These are phyloP conservation scores for Veloboletus limbatus DNA, from an alignment of 1,284 basidiomycete genomes.

Conservation along the genomic window DNA sequence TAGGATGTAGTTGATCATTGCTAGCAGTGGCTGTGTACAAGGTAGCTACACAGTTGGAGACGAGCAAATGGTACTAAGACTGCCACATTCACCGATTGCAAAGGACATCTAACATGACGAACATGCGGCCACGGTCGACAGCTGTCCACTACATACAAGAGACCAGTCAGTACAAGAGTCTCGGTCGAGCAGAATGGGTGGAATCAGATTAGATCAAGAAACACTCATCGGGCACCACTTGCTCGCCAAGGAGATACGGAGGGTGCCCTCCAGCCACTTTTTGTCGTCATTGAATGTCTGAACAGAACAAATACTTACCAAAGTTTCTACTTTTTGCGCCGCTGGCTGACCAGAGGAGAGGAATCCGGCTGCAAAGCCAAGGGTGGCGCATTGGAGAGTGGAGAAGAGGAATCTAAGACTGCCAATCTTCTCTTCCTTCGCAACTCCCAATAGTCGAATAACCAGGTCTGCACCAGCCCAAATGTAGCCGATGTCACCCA, in stretches of 20 bases:
- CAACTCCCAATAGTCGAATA: constrained; percentile 64
- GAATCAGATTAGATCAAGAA: constrained; percentile 89
- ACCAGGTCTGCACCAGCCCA: constrained; percentile 76
- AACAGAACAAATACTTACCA: constrained; percentile 13
- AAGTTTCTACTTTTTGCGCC: constrained; percentile 15
- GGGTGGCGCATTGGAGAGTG: background rate
- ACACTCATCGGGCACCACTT: constrained; percentile 51
- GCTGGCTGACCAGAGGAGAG: background rate
- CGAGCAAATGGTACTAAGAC: background rate
- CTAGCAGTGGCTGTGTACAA: constrained; percentile 31
- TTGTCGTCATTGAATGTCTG: constrained; percentile 56
- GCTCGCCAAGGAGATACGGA: constrained; percentile 27
- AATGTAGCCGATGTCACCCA: constrained; percentile 83
- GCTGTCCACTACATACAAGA: background rate
- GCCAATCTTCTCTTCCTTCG: constrained; percentile 39
- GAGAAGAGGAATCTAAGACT: constrained; percentile 1
- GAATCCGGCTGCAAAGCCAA: constrained; percentile 1
- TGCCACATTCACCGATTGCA: background rate
- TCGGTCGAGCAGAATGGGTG: background rate
- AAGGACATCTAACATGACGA: background rate
- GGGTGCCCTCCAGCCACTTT: constrained; percentile 70
- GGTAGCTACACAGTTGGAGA: background rate
- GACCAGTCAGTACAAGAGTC: constrained; percentile 11
- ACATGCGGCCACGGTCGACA: background rate
- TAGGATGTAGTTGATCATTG: constrained; percentile 87